These are phyloP conservation scores for Areca catechu DNA, from an alignment of 176 grass and related monocot species.

Conservation along the genomic window DNA sequence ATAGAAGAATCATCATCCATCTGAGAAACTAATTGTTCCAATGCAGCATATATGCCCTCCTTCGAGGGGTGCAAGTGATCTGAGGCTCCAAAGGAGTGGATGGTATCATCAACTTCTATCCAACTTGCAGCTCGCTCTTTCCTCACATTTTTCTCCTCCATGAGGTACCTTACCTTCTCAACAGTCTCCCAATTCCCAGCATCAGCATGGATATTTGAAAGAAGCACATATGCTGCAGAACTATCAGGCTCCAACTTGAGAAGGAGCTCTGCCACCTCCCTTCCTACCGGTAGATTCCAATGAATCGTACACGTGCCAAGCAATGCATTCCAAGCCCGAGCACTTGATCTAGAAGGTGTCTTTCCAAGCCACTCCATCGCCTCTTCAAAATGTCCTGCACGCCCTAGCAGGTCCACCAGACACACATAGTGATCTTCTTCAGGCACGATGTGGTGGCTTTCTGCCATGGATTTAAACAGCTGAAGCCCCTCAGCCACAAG, in stretches of 20 bases:
- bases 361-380: conserved; percentile 38
- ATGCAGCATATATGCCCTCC: too few species aligned
- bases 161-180: conserved; percentile 15
- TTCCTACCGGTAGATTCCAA: conserved; percentile 9
- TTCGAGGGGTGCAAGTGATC: too few species aligned
- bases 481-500: conserved; percentile 49
- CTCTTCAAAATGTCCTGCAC: conserved; percentile 28
- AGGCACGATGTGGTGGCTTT: conserved; percentile 43
- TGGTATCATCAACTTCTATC: conserved; percentile 11
- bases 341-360: conserved; percentile 25
- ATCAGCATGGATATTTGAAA: conserved; percentile 14
- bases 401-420: conserved; percentile 51
- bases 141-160: conserved; percentile 8
- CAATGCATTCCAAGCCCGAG: conserved; percentile 34
- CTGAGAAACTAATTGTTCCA: too few species aligned
- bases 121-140: conserved; percentile 16
- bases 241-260: conserved; percentile 8
- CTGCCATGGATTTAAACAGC: conserved; percentile 58
- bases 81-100: conserved; percentile 1
- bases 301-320: conserved; percentile 27
- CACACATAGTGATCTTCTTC: conserved; percentile 38
- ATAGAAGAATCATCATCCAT: too few species aligned
- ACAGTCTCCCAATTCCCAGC: conserved; percentile 15
- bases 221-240: conserved; percentile 6
- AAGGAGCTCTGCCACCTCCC: conserved; percentile 1